Percentiles rank a stretch among this genome's conserved stretches.
These are phyloP conservation scores for Daldinia eschscholtzii DNA, from an alignment of 2,329 filamentous ascomycete genomes.

Conservation along the genomic window DNA sequence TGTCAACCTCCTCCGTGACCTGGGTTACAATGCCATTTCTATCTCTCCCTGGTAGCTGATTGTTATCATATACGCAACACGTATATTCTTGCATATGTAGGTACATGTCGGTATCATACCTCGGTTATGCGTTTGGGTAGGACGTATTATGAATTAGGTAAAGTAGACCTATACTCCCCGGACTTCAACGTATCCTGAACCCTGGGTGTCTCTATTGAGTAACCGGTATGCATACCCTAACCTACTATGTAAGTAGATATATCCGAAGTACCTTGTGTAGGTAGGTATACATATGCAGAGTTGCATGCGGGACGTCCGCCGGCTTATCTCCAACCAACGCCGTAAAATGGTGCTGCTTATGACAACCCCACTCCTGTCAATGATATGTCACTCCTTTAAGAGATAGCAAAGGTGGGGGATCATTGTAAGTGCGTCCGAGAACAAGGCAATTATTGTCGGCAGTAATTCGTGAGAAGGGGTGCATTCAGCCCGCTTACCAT, in stretches of 20 bases:
- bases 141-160: conserved; percentile 1
- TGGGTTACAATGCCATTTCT: neutral
- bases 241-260: neutral
- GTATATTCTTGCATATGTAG: neutral
- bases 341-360: conserved; percentile 7
- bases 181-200: neutral
- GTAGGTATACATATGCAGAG: neutral
- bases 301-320: conserved; percentile 9
- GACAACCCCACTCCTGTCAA: conserved; percentile 5
- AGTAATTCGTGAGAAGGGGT: conserved; percentile 9
- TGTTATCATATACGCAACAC: neutral
- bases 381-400: neutral
- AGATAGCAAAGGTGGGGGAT: conserved; percentile 37
- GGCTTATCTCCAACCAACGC: conserved; percentile 36
- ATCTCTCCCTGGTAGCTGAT: neutral
- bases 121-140: neutral
- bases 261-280: neutral
- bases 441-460: conserved; percentile 15
- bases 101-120: neutral
- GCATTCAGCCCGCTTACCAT: conserved; percentile 6
- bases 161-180: neutral
- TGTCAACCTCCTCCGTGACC: conserved; percentile 2
- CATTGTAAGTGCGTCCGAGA: neutral
- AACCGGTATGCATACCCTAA: neutral
- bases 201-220: neutral